A percentile compares a stretch with the other conserved stretches of the same genome.
These are phyloP conservation scores for Mucor racemosus DNA, from an alignment of 371 early-diverging fungal species.

Conservation along the genomic window DNA sequence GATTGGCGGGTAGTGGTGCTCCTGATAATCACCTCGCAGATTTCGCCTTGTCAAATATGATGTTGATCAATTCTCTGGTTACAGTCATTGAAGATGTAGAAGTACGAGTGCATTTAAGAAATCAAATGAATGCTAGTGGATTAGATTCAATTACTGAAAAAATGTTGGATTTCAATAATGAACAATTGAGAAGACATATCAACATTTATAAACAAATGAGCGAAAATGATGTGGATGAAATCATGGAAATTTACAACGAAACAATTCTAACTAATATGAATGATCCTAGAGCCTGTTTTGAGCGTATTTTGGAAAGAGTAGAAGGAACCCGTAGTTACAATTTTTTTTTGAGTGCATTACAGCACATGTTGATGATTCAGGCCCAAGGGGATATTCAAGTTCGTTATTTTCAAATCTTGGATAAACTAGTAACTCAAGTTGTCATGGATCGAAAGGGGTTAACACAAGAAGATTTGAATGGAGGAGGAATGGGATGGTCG, in stretches of 20 bases:
- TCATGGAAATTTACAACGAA: constrained; percentile 78
- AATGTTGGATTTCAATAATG: constrained; percentile 72
- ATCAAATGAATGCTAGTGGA: constrained; percentile 78
- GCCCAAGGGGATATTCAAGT: constrained; percentile 65
- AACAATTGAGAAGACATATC: constrained; percentile 75
- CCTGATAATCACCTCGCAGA: constrained; percentile 81
- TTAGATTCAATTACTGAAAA: constrained; percentile 75
- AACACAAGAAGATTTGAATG: constrained; percentile 59
- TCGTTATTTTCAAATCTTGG: constrained; percentile 82
- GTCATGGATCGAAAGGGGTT: constrained; percentile 80
- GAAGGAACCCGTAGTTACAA: constrained; percentile 80
- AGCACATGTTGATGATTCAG: constrained; percentile 77
- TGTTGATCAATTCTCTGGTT: constrained; percentile 82
- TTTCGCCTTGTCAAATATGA: constrained; percentile 82
- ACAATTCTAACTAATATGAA: constrained; percentile 78
- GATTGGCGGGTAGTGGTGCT: constrained; percentile 59
- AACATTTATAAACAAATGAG: constrained; percentile 76
- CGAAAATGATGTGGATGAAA: constrained; percentile 79
- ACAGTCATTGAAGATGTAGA: constrained; percentile 81
- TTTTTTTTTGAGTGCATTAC: constrained; percentile 77
- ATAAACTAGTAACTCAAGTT: constrained; percentile 78
- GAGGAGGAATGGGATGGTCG: constrained; percentile 57
- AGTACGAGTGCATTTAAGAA: constrained; percentile 75
- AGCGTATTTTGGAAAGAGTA: constrained; percentile 70
- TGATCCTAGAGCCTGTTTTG: constrained; percentile 82